These are phyloP conservation scores for Fonsecaea pedrosoi DNA, from an alignment of 2,329 filamentous ascomycete genomes.

Conservation along the genomic window DNA sequence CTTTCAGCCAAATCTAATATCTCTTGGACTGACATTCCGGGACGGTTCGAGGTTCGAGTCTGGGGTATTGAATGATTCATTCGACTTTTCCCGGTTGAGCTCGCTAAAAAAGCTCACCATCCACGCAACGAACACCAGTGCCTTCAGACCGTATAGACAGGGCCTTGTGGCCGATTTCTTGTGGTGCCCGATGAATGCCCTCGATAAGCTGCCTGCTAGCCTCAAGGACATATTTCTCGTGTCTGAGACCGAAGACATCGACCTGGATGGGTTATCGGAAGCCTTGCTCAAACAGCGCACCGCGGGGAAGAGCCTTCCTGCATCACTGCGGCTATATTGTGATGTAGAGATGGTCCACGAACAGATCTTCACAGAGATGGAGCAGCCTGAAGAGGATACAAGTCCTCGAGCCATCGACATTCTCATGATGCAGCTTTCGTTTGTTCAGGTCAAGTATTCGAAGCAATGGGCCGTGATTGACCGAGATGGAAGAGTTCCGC, in stretches of 20 bases:
- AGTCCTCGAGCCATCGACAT: neutral
- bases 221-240: neutral
- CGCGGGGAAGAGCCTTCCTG: neutral
- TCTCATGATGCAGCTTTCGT: neutral
- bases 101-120: neutral
- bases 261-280: neutral
- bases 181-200: neutral
- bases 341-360: neutral
- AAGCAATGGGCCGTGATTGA: neutral
- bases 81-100: neutral
- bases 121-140: neutral
- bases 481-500: neutral
- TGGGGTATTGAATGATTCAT: neutral
- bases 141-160: neutral
- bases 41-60: neutral
- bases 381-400: neutral
- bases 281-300: neutral
- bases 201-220: neutral
- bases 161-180: neutral
- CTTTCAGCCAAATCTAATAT: neutral
- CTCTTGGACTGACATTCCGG: neutral
- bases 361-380: neutral
- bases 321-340: neutral
- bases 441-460: neutral
- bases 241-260: neutral